These are phyloP conservation scores for Mesotaenium endlicherianum DNA, from an alignment of 139 green algal species.

Conservation along the genomic window DNA sequence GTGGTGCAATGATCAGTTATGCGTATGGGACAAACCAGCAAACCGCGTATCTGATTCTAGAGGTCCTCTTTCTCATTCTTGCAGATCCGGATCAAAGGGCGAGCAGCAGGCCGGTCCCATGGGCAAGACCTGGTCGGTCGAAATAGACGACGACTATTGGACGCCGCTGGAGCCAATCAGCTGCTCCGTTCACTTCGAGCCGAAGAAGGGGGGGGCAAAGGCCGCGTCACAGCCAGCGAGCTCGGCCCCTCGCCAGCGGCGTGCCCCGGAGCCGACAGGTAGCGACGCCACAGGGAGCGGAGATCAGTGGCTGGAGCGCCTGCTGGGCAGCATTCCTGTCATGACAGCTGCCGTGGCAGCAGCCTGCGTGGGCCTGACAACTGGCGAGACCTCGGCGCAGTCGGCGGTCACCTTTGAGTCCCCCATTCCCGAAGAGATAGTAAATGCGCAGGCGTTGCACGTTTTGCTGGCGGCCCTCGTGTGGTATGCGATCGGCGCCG, in stretches of 20 bases:
- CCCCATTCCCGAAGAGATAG: neutral
- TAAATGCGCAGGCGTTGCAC: neutral
- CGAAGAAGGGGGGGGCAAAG: neutral
- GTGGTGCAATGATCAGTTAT: neutral
- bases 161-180: neutral
- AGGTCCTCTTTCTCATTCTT: neutral
- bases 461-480: neutral
- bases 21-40: neutral
- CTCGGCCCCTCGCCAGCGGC: neutral
- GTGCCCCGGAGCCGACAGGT: neutral
- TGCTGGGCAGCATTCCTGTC: neutral
- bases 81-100: conserved; percentile 3
- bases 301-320: neutral
- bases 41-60: neutral
- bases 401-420: neutral
- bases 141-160: conserved; percentile 12
- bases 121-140: neutral
- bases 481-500: neutral
- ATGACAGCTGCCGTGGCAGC: neutral
- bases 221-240: neutral
- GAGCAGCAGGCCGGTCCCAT: neutral
- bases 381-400: neutral
- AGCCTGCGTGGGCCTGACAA: neutral
- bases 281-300: neutral
- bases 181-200: neutral